phyloP scores from a whole-genome alignment of 768 basidiomycete species.

The Tylopilus cervinicoccineus region DNA sequence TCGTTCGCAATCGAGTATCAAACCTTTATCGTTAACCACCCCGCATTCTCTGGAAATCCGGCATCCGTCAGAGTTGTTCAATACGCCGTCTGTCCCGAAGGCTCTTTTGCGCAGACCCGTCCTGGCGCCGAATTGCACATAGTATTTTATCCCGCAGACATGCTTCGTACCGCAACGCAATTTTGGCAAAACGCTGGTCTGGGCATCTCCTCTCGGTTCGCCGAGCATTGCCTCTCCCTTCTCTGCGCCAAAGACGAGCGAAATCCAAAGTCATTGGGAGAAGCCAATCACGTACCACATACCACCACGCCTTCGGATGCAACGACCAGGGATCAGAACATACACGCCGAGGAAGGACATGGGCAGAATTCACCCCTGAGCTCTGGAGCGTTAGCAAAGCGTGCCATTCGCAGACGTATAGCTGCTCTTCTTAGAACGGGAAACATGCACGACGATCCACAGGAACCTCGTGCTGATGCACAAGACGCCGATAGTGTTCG shows the following conservation, averaged over 20 bases:
- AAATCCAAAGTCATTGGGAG: slow-evolving; percentile 8
- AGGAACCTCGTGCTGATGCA: slow-evolving; percentile 40
- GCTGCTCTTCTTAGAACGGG: slow-evolving; percentile 80
- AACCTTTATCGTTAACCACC: slow-evolving; percentile 58
- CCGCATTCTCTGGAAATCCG: slow-evolving; percentile 38
- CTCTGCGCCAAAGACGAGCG: slow-evolving; percentile 43
- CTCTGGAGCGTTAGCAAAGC: slow-evolving; percentile 74
- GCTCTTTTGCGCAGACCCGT: slow-evolving; percentile 28
- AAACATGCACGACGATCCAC: slow-evolving; percentile 27
- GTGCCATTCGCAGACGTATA: slow-evolving; percentile 78
- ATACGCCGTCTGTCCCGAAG: slow-evolving; percentile 65
- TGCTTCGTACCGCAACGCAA: slow-evolving; percentile 68
- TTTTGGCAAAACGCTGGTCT: slow-evolving; percentile 97
- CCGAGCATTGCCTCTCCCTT: slow-evolving; percentile 75
- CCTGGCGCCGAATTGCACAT: slow-evolving; percentile 69
- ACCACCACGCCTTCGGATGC: slow-evolving; percentile 34
- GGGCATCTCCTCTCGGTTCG: slow-evolving; percentile 84
- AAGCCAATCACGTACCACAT: slow-evolving; percentile 3
- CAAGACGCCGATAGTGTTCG: slow-evolving; percentile 48
- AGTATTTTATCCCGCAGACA: slow-evolving; percentile 64
- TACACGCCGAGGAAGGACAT: slow-evolving; percentile 91
- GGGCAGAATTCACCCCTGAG: slow-evolving; percentile 84
- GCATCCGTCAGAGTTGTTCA: slow-evolving; percentile 58
- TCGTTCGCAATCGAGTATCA: slow-evolving; percentile 71
- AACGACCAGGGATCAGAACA: slow-evolving; percentile 58